These are phyloP conservation scores for Neurospora africana DNA, from an alignment of 495 filamentous ascomycete genomes.

Conservation along the genomic window DNA sequence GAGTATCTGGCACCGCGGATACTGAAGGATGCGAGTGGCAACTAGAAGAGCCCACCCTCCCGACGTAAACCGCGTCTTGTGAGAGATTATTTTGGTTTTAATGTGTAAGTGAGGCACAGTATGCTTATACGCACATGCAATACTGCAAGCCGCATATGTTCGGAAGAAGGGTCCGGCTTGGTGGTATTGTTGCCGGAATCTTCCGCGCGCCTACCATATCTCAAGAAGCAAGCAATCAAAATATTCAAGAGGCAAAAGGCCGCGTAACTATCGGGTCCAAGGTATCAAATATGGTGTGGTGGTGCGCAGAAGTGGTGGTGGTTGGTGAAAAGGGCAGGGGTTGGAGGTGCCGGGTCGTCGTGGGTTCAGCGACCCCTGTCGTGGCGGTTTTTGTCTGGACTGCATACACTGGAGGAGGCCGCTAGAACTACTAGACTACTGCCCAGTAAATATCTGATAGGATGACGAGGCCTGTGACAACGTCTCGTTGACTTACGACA, in stretches of 20 bases:
- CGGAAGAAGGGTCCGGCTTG: background rate
- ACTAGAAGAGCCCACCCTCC: background rate
- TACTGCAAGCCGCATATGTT: background rate
- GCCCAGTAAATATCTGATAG: background rate
- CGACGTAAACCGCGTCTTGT: background rate
- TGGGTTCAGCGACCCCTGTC: background rate
- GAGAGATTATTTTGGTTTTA: background rate
- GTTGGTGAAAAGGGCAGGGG: background rate
- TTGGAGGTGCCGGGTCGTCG: background rate
- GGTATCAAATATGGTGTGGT: background rate
- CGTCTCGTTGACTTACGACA: background rate
- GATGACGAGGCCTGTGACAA: background rate
- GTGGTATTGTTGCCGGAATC: background rate
- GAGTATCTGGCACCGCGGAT: constrained; percentile 41
- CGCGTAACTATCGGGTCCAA: background rate
- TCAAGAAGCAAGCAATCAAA: background rate
- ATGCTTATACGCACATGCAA: background rate
- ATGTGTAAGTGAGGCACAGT: background rate
- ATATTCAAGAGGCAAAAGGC: background rate
- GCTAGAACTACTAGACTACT: background rate
- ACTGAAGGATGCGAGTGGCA: constrained; percentile 1
- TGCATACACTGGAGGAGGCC: background rate
- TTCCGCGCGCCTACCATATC: background rate
- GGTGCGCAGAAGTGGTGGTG: background rate
- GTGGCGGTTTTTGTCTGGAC: background rate